Conservation (phyloP, 192 early-diverging fungal species). For the Mortierella antarctica region DNA sequence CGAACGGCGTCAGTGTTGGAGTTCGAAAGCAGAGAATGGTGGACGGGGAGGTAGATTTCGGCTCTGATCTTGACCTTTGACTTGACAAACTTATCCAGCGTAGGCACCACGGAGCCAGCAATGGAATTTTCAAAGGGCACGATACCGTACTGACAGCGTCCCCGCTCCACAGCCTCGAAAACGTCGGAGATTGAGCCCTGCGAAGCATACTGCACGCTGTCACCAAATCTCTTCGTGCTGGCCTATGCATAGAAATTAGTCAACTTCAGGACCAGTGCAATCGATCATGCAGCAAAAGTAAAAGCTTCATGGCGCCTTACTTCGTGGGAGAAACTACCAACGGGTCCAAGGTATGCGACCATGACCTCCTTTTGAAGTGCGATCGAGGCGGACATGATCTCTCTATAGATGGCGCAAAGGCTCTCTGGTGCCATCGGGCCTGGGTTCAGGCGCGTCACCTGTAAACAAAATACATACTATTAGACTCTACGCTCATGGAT, state of each 20-base stretch:
- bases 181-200: constrained; percentile 81
- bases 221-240: constrained; percentile 74
- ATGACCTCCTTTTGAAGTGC: constrained; percentile 82
- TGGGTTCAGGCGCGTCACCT: constrained; percentile 76
- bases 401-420: constrained; percentile 60
- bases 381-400: constrained; percentile 93
- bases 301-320: constrained; percentile 45
- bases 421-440: constrained; percentile 72
- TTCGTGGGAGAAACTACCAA: constrained; percentile 92
- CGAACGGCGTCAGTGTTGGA: constrained; percentile 72
- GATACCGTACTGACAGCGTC: constrained; percentile 85
- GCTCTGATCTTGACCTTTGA: constrained; percentile 77
- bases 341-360: constrained; percentile 91
- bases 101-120: constrained; percentile 85
- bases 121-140: constrained; percentile 97
- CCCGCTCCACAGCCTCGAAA: constrained; percentile 79
- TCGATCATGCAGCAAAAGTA: not conserved
- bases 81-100: constrained; percentile 82
- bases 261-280: not conserved
- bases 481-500: constrained; percentile 76
- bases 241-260: constrained; percentile 23
- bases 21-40: constrained; percentile 84
- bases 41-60: constrained; percentile 84
- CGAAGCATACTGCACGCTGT: constrained; percentile 78
- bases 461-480: constrained; percentile 80